Conservation (phyloP, 306 rosid genomes). For the Dryas drummondii region DNA sequence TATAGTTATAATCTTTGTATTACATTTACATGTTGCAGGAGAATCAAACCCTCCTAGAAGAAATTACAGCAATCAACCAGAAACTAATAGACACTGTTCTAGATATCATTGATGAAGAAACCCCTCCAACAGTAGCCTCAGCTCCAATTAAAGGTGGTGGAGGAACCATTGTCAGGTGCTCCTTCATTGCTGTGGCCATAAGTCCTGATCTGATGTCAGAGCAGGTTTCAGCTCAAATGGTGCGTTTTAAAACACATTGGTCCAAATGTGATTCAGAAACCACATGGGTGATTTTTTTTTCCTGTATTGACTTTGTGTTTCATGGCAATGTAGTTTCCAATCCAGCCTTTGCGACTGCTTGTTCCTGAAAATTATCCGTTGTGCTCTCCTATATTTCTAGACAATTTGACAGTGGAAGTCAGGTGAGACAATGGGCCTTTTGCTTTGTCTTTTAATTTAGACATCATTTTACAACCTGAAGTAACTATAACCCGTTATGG, state of each 20-base stretch:
- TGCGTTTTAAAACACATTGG: constrained; percentile 27
- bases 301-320: constrained; percentile 29
- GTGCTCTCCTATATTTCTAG: constrained; percentile 76
- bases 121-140: constrained; percentile 56
- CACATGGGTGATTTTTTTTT: not conserved
- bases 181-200: constrained; percentile 73
- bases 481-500: not conserved
- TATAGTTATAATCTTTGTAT: constrained; percentile 13
- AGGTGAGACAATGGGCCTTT: constrained; percentile 47
- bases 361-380: constrained; percentile 88
- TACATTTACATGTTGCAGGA: constrained; percentile 47
- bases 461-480: not conserved
- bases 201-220: constrained; percentile 66
- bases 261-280: constrained; percentile 1
- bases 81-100: constrained; percentile 80
- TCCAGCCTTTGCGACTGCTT: constrained; percentile 82
- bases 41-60: constrained; percentile 71
- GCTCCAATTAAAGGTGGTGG: constrained; percentile 49
- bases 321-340: constrained; percentile 61
- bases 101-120: constrained; percentile 61
- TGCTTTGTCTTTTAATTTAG: not conserved
- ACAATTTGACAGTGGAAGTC: constrained; percentile 71
- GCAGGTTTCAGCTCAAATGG: constrained; percentile 67
- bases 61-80: constrained; percentile 71
- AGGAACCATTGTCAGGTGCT: constrained; percentile 79